Conservation (phyloP, 176 grass and related monocot genomes). For the Leersia perrieri region DNA sequence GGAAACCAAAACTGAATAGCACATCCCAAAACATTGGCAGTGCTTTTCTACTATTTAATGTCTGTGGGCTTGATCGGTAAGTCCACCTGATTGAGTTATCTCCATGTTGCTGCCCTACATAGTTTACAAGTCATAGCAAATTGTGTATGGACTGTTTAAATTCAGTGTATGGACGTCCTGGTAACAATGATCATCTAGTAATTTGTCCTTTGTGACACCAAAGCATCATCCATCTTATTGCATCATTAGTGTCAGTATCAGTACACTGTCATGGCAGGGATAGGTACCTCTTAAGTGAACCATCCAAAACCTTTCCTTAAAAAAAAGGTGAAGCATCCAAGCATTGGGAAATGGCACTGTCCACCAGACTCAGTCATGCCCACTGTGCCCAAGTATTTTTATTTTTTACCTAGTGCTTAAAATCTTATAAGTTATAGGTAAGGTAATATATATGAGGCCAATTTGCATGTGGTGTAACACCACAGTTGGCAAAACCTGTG, state of each 20-base stretch:
- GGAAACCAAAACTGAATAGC: not conserved
- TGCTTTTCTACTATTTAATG: not conserved
- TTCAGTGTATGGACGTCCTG: not conserved
- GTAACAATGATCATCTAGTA: not conserved
- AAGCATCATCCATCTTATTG: constrained; percentile 2
- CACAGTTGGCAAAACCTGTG: not conserved
- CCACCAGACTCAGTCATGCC: not conserved
- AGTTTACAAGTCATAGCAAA: not conserved
- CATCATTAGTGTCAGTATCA: not conserved
- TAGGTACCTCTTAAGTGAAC: constrained; percentile 5
- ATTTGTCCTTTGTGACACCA: not conserved
- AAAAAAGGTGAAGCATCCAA: constrained; percentile 9
- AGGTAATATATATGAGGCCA: not conserved
- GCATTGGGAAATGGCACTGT: not conserved
- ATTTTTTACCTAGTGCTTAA: not conserved
- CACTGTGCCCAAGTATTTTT: constrained; percentile 10
- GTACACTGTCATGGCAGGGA: constrained; percentile 2
- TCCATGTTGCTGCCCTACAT: not conserved
- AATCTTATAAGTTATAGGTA: not conserved
- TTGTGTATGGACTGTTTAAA: not conserved
- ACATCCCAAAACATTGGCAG: not conserved
- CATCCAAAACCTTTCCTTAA: not conserved
- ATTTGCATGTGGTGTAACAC: constrained; percentile 4
- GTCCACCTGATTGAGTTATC: not conserved
- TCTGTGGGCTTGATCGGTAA: not conserved